Evolutionary conservation across 148 eudicot species (phyloP).

Genomic region (Rhododendron williamsianum): DNA sequence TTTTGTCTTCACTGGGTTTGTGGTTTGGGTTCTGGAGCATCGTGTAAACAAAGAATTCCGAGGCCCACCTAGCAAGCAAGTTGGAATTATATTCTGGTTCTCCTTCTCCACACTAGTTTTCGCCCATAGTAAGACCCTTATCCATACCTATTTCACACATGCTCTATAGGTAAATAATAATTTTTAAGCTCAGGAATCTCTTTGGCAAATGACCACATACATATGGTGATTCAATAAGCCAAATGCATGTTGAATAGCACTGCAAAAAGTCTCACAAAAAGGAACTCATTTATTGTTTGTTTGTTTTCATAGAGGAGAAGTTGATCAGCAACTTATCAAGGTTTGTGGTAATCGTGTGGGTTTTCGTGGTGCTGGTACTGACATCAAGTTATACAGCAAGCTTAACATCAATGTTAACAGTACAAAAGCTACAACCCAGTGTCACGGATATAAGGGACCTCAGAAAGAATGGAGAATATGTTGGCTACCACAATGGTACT

Average conservation of each 20-base stretch:
- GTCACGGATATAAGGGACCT: constrained; percentile 10
- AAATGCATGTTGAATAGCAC: not conserved
- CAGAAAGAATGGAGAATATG: not conserved
- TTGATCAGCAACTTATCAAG: not conserved
- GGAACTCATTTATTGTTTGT: not conserved
- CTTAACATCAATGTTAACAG: constrained; percentile 17
- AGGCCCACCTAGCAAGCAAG: constrained; percentile 52
- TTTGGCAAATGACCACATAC: no score
- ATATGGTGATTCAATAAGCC: no score
- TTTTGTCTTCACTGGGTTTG: constrained; percentile 54
- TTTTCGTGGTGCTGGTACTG: not conserved
- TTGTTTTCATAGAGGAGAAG: not conserved
- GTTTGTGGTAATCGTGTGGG: not conserved
- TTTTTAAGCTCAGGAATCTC: no score
- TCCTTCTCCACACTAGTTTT: constrained; percentile 68
- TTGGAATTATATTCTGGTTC: constrained; percentile 62
- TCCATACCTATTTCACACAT: not conserved
- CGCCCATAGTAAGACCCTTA: constrained; percentile 51
- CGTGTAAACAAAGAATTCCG: constrained; percentile 52
- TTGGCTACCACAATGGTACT: constrained; percentile 17
- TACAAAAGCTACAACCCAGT: constrained; percentile 10
- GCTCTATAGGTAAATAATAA: not conserved
- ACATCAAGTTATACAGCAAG: constrained; percentile 16
- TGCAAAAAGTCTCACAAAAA: not conserved
- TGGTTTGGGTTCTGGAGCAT: constrained; percentile 73